Base-by-base conservation (phyloP, 306 rosid species). In the Cicer bijugum region DNA sequence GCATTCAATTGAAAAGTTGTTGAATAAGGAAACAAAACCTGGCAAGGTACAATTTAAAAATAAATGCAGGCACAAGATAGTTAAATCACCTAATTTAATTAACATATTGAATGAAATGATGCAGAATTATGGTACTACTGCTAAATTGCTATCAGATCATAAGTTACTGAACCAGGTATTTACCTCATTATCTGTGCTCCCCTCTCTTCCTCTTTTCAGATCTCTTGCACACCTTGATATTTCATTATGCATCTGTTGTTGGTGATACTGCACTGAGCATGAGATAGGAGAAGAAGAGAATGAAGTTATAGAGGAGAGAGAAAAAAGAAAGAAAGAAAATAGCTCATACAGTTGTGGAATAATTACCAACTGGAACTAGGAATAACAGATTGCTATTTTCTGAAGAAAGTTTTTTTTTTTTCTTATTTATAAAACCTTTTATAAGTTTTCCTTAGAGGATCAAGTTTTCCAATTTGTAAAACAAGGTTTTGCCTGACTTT, bases 161-260 rank as follows among this genome's bases (percentile, higher is more conserved):
- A 87, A 89, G 77, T 72, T 82, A 79, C 81, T 93, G 81, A 93
- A 93, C 86, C 81, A 88, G 97, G 98, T 91, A 76, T 35, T 69
- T 78, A 68, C 38, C 40, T 91, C 75, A 23, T 69, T 78, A 68
- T 28, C 40, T 67, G 65, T 57, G 42, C 14, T 64, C 7, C 56
- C 33, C 33, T 4, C 4, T 20, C 51, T 40, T 56, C 50, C 38
- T 52, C 67, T 63, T 39, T 76, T 46, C n/a, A 46, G 14, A 67
- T 70, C 58, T 71, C 50, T 62, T 75, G 64, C 71, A 39, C 43
- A 55, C 37, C 71, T 67, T 75, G 19, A 55, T 79, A 53, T 69
- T 78, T 74, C 55, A 75, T 61, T 19, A 48, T 71, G 61, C 64
- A 47, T 78, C 67, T 75, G 37, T 69, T 74, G 9, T 63, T 51